Percentiles rank a stretch among this genome's conserved stretches.
phyloP scores from a whole-genome alignment of 768 basidiomycete genomes.

The Russula compacta region DNA sequence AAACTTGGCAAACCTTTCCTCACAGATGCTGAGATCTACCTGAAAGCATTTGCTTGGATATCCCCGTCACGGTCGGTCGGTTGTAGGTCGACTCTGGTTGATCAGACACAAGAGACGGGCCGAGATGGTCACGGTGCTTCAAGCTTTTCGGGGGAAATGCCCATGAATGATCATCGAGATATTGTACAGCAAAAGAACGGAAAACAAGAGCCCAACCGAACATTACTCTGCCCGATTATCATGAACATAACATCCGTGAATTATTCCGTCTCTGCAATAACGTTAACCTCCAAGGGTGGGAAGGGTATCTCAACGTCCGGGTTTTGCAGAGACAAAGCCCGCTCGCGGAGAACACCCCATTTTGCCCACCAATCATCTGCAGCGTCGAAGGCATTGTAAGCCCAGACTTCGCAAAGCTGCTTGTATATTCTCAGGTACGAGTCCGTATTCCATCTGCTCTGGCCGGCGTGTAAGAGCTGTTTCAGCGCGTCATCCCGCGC shows the following conservation, averaged over 20 bases:
- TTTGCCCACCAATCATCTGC: slow-evolving; percentile 21
- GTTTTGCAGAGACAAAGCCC: not conserved
- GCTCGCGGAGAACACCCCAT: slow-evolving; percentile 20
- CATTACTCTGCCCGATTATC: not conserved
- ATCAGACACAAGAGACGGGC: no score
- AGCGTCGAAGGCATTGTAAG: slow-evolving; percentile 17
- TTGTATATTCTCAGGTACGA: slow-evolving; percentile 14
- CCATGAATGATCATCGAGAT: not conserved
- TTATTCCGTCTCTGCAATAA: not conserved
- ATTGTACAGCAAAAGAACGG: not conserved
- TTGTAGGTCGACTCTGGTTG: no score
- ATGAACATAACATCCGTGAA: not conserved
- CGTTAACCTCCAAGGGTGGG: not conserved
- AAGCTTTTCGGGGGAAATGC: not conserved
- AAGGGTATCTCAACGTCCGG: not conserved
- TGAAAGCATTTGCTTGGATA: not conserved
- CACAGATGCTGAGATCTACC: no score
- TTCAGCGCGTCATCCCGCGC: slow-evolving; percentile 9
- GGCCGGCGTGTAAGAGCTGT: not conserved
- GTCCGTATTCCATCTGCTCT: slow-evolving; percentile 10
- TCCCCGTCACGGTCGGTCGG: no score
- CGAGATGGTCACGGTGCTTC: no score
- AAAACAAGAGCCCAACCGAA: not conserved
- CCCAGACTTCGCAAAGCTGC: slow-evolving; percentile 14
- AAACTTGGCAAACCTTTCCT: no score